Evolutionary conservation across 495 filamentous ascomycete species (phyloP).

Genomic region (Podospora pseudopauciseta): DNA sequence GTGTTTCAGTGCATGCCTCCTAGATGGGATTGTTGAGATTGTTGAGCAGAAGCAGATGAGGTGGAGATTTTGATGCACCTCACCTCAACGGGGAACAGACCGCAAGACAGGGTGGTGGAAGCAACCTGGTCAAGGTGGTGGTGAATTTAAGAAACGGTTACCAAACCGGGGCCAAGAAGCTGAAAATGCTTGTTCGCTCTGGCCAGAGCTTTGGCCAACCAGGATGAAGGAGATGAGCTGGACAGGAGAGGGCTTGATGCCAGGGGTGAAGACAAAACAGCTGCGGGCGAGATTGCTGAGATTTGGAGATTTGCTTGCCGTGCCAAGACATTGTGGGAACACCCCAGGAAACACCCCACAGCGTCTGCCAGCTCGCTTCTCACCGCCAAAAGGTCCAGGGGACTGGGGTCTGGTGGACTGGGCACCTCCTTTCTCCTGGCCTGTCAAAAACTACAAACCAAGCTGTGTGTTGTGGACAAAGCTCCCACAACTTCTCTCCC

Average conservation of each 20-base stretch:
- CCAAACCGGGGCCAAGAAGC: not conserved
- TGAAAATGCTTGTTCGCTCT: not conserved
- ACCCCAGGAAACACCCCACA: not conserved
- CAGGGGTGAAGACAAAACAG: not conserved
- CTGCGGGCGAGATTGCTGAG: not conserved
- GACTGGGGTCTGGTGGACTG: not conserved
- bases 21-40: not conserved
- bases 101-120: not conserved
- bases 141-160: not conserved
- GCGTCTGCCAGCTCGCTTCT: not conserved
- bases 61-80: not conserved
- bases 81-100: not conserved
- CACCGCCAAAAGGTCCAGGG: not conserved
- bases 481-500: slow-evolving; percentile 11
- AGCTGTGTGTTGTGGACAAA: slow-evolving; percentile 7
- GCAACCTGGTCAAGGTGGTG: not conserved
- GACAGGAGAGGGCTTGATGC: not conserved
- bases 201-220: not conserved
- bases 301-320: not conserved
- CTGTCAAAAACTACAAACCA: slow-evolving; percentile 12
- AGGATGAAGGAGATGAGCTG: not conserved
- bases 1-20: not conserved
- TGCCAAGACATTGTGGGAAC: not conserved
- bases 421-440: slow-evolving; percentile 8
- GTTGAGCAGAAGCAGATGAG: not conserved